A percentile compares a stretch with the other conserved stretches of the same genome.
These are phyloP conservation scores for Sabuloglossum arenarium DNA, from an alignment of 495 filamentous ascomycete genomes.

Conservation along the genomic window DNA sequence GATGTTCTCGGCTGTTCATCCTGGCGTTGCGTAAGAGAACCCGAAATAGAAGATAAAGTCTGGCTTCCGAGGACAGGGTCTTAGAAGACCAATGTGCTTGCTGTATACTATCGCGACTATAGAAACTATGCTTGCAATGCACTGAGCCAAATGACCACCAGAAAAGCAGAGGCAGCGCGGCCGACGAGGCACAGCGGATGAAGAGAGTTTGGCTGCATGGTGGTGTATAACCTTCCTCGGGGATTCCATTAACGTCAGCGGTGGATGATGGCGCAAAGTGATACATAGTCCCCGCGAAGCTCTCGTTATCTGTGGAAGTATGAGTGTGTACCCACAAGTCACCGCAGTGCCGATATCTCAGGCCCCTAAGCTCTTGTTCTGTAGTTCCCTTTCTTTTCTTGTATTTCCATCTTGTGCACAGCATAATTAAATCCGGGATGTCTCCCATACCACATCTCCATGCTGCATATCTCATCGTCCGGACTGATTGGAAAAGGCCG, in stretches of 20 bases:
- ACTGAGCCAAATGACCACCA: background rate
- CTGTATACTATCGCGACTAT: too few species aligned
- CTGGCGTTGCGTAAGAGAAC: too few species aligned
- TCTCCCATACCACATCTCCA: background rate
- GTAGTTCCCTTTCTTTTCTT: background rate
- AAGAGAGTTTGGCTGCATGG: background rate
- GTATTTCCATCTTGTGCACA: background rate
- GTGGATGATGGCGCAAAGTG: background rate
- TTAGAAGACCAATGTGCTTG: background rate
- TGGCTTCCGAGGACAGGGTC: background rate
- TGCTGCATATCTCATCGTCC: slow-evolving; percentile 2
- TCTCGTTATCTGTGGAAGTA: background rate
- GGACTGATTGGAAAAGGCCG: background rate
- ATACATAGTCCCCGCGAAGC: background rate
- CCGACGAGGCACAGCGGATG: background rate
- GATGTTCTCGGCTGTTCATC: too few species aligned
- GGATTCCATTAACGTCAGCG: background rate
- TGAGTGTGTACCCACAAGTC: background rate
- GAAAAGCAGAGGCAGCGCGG: too few species aligned
- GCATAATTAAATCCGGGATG: background rate
- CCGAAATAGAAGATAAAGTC: too few species aligned
- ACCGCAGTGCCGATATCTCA: too few species aligned
- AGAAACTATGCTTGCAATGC: background rate
- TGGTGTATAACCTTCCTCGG: background rate
- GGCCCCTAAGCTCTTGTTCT: too few species aligned